Evolutionary conservation across 1,284 basidiomycete species (phyloP), one percentile per base, ranked within the genome.

Genomic region (Gymnopus androsaceus): DNA sequence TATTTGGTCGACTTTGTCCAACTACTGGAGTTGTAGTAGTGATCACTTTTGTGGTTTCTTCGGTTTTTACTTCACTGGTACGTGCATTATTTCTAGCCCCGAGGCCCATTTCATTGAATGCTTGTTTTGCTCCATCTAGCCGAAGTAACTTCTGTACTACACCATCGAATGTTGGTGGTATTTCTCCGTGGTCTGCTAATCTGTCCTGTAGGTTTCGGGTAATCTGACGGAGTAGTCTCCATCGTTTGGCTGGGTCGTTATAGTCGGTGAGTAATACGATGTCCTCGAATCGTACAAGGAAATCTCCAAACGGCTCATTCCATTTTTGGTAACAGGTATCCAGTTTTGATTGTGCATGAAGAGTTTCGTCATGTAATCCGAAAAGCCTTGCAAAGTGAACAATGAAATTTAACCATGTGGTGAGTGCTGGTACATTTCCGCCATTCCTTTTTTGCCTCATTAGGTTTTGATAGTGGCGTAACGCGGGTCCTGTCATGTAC

Each of bases 241-340:
- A 50, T 21, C 48, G 6, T 25, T 17, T 17, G 9, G 48, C 48
- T 33, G 7, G n/a, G 23, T 50, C 48, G 17, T 47, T 47, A 19
- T 30, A 47, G n/a, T 28, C 3, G 9, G 28, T 47, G 4, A 30
- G 15, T 17, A 47, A 21, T 6, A 28, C 23, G 11, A 31, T 31
- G 25, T 54, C 52, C 21, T 54, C 44, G n/a, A 54, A 54, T 15
- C 52, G n/a, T 23, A 54, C 42, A n/a, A 54, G 28, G 21, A 50
- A 50, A 33, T 50, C 48, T 23, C 31, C 48, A 37, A 50, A 50
- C 4, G 30, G 5, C 25, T 50, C 41, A 23, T 6, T 36, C 44
- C n/a, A 25, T n/a, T n/a, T n/a, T n/a, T n/a, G n/a, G n/a, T n/a
- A n/a, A n/a, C n/a, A n/a, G n/a, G n/a, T n/a, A n/a, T 54, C 52